Percentiles rank a stretch among this genome's conserved stretches.
phyloP scores from a whole-genome alignment of 2,329 filamentous ascomycete genomes.

The Gyromitra esculenta region DNA sequence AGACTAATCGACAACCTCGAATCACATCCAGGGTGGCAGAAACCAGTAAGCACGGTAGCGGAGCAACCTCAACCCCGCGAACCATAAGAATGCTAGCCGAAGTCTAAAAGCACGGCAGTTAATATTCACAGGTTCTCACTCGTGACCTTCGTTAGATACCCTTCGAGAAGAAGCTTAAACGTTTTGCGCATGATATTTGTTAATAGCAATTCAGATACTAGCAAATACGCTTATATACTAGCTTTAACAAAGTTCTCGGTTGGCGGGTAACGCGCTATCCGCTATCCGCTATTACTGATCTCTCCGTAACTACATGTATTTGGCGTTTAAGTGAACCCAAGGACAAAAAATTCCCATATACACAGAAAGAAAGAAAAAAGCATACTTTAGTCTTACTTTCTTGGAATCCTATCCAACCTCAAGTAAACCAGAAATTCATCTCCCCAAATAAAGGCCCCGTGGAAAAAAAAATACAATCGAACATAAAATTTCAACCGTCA shows the following conservation, averaged over 20 bases:
- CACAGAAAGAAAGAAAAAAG: neutral
- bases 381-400: neutral
- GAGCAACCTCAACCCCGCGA: neutral
- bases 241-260: neutral
- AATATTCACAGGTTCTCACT: neutral
- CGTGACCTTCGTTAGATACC: neutral
- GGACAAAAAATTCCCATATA: conserved; percentile 5
- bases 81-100: neutral
- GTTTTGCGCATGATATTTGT: no score
- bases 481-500: neutral
- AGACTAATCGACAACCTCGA: neutral
- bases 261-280: neutral
- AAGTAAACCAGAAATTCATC: neutral
- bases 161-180: neutral
- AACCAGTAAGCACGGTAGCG: neutral
- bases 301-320: neutral
- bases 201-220: neutral
- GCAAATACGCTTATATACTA: conserved; percentile 5
- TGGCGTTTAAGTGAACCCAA: neutral
- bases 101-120: neutral
- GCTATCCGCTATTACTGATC: neutral
- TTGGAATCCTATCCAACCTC: neutral
- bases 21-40: neutral
- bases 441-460: neutral
- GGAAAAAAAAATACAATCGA: neutral